These are phyloP conservation scores for Asterophora lycoperdoides DNA, from an alignment of 768 basidiomycete genomes.

Conservation along the genomic window DNA sequence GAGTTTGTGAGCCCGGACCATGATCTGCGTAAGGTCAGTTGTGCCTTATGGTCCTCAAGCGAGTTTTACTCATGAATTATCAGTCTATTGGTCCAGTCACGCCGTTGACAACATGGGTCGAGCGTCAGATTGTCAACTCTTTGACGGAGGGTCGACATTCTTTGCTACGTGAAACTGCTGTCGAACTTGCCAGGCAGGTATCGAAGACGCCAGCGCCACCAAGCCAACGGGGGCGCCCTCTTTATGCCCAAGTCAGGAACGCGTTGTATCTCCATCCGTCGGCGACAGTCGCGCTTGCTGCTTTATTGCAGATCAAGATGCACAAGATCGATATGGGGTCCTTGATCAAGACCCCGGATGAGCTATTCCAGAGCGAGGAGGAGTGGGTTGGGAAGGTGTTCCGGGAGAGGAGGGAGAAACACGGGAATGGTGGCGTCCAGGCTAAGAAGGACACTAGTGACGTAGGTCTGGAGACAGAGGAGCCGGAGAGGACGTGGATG, in stretches of 20 bases:
- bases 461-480: conserved; percentile 24
- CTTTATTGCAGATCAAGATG: conserved; percentile 37
- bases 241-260: conserved; percentile 33
- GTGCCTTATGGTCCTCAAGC: neutral
- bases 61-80: neutral
- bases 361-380: conserved; percentile 46
- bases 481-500: conserved; percentile 30
- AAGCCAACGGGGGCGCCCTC: conserved; percentile 3
- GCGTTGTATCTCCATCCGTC: conserved; percentile 41
- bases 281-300: conserved; percentile 35
- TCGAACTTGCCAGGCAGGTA: conserved; percentile 21
- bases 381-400: conserved; percentile 47
- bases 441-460: neutral
- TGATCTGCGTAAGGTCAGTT: conserved; percentile 22
- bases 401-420: conserved; percentile 27
- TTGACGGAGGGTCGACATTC: conserved; percentile 46
- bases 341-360: conserved; percentile 42
- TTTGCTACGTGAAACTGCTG: conserved; percentile 39
- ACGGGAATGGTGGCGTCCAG: conserved; percentile 12
- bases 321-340: conserved; percentile 54
- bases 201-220: conserved; percentile 4
- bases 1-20: conserved; percentile 50
- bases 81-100: conserved; percentile 28
- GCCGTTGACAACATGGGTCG: conserved; percentile 41
- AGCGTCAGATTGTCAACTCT: conserved; percentile 39